phyloP scores from a whole-genome alignment of 176 grass and related monocot species.

The Carex kokanica region DNA sequence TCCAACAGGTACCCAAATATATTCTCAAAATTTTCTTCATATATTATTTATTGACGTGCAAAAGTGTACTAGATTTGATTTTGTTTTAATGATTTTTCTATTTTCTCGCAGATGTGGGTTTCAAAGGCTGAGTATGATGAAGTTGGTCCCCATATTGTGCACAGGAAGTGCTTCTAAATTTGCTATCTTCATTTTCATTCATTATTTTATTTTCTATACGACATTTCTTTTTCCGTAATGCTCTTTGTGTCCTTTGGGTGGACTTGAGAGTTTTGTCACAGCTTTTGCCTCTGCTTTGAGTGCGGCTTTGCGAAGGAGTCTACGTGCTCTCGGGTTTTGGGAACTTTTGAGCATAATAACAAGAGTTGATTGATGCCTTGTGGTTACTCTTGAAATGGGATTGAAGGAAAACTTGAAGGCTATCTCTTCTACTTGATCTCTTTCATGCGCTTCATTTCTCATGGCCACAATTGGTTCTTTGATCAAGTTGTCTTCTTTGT shows the following conservation, averaged over 20 bases:
- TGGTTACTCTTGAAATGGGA: not conserved
- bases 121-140: constrained; percentile 74
- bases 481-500: not conserved
- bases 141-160: constrained; percentile 58
- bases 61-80: not conserved
- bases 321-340: constrained; percentile 18
- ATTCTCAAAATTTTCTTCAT: not conserved
- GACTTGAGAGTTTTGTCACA: constrained; percentile 22
- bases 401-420: not conserved
- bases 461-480: constrained; percentile 13
- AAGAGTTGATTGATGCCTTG: constrained; percentile 18
- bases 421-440: not conserved
- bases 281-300: constrained; percentile 25
- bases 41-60: not conserved
- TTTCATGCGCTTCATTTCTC: not conserved
- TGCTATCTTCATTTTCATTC: not conserved
- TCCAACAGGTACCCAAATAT: constrained; percentile 51
- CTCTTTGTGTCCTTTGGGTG: constrained; percentile 20
- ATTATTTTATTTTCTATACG: not conserved
- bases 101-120: constrained; percentile 60
- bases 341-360: constrained; percentile 19
- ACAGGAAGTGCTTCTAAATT: constrained; percentile 74
- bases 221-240: not conserved
- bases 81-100: not conserved
- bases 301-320: constrained; percentile 21